Conservation (phyloP, 2,329 filamentous ascomycete species). For the Phyllosticta citribraziliensis region DNA sequence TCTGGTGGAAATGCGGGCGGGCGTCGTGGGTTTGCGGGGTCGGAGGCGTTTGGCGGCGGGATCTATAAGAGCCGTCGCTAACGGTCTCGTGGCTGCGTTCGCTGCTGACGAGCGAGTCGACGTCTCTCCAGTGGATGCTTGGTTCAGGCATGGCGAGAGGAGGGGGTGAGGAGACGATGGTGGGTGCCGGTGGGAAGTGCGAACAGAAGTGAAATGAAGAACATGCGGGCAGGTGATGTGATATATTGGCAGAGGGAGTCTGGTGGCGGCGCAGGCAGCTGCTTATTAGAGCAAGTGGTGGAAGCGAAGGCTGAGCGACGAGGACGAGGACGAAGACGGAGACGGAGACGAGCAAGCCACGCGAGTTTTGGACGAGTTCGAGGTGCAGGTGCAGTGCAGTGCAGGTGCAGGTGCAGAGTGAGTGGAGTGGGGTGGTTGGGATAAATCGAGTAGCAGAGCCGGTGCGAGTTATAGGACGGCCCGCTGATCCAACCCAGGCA, state of each 20-base stretch:
- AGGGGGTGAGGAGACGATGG: not conserved
- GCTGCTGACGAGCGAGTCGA: slow-evolving; percentile 8
- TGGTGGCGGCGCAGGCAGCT: not conserved
- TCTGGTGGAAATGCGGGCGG: slow-evolving; percentile 16
- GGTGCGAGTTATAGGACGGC: not conserved
- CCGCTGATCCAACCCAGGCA: not conserved
- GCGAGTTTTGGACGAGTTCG: too few species aligned
- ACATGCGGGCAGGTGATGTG: not conserved
- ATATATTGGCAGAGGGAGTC: not conserved
- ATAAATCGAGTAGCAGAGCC: not conserved
- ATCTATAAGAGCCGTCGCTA: slow-evolving; percentile 20
- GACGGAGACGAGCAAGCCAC: too few species aligned
- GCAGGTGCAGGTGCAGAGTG: too few species aligned
- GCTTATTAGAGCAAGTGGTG: not conserved
- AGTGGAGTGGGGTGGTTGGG: not conserved
- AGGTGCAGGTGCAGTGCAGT: too few species aligned
- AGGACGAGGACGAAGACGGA: too few species aligned
- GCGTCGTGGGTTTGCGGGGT: slow-evolving; percentile 18
- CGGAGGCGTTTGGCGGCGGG: slow-evolving; percentile 23
- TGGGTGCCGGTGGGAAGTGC: not conserved
- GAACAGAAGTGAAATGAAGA: not conserved
- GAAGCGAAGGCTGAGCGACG: not conserved
- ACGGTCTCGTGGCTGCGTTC: slow-evolving; percentile 15
- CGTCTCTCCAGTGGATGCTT: slow-evolving; percentile 6
- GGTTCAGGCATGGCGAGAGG: not conserved